Evolutionary conservation across 1,284 basidiomycete species (phyloP).

Genomic region (Schizophyllum commune): DNA sequence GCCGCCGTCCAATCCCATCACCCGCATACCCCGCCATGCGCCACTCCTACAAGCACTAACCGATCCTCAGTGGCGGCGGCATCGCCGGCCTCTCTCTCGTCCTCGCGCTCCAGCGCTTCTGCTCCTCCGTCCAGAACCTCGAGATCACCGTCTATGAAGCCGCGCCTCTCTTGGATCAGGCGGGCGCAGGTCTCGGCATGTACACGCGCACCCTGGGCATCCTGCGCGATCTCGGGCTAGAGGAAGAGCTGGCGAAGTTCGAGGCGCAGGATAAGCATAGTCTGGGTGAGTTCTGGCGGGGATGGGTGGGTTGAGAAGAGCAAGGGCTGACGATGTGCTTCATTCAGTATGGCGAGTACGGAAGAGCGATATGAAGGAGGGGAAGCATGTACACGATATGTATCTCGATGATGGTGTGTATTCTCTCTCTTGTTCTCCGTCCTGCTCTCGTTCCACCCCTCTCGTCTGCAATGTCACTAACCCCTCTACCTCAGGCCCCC

Average conservation of each 20-base stretch:
- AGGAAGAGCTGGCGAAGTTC: not conserved
- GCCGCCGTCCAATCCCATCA: no score
- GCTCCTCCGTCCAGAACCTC: conserved; percentile 14
- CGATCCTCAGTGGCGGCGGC: conserved; percentile 25
- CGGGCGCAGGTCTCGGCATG: conserved; percentile 29
- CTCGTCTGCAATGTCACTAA: conserved; percentile 8
- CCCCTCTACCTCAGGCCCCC: not conserved
- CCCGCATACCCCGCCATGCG: no score
- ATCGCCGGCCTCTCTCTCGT: conserved; percentile 31
- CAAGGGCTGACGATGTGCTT: not conserved
- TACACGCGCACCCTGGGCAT: conserved; percentile 27
- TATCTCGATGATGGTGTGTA: not conserved
- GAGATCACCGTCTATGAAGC: conserved; percentile 29
- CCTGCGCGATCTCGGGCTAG: conserved; percentile 26
- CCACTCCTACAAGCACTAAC: not conserved
- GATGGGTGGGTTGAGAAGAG: no score
- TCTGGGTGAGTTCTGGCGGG: not conserved
- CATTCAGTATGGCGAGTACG: not conserved
- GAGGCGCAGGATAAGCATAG: not conserved
- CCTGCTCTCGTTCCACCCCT: not conserved
- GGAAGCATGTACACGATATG: not conserved
- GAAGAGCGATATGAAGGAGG: not conserved
- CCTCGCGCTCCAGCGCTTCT: conserved; percentile 16
- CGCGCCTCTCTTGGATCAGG: conserved; percentile 23
- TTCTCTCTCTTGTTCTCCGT: not conserved